Percentiles rank a stretch among this genome's conserved stretches.
These are phyloP conservation scores for Luvunga scandens DNA, from an alignment of 345 rosid species.

Conservation along the genomic window DNA sequence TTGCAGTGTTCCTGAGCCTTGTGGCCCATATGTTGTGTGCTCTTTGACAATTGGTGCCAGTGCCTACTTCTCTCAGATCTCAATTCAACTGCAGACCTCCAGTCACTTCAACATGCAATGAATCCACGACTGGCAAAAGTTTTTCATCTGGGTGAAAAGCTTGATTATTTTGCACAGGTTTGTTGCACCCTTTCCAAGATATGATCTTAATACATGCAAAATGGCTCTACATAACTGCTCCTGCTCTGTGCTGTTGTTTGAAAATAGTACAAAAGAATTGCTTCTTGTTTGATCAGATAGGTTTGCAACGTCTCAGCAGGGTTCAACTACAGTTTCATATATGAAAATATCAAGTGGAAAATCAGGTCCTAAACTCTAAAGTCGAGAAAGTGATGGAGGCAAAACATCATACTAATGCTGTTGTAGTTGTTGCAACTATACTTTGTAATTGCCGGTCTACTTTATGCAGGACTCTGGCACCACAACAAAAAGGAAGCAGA, in stretches of 20 bases:
- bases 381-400: constrained; percentile 5
- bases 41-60: constrained; percentile 32
- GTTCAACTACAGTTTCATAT: constrained; percentile 28
- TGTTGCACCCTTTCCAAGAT: constrained; percentile 28
- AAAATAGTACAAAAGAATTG: constrained; percentile 36
- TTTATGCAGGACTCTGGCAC: constrained; percentile 39
- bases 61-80: constrained; percentile 30
- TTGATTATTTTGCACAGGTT: constrained; percentile 51
- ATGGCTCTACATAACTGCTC: constrained; percentile 46
- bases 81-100: constrained; percentile 28
- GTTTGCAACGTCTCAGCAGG: constrained; percentile 34
- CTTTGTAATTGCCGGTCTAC: constrained; percentile 30
- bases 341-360: constrained; percentile 31
- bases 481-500: constrained; percentile 17
- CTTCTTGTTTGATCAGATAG: constrained; percentile 50
- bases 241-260: constrained; percentile 46
- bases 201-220: constrained; percentile 35
- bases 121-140: constrained; percentile 21
- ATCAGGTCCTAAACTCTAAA: neutral
- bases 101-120: constrained; percentile 24
- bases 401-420: constrained; percentile 7
- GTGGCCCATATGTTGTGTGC: constrained; percentile 35
- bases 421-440: constrained; percentile 26
- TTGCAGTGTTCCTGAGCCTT: constrained; percentile 43
- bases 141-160: constrained; percentile 35